Conservation (phyloP, 2,329 filamentous ascomycete species). For the Aureobasidium leucospermi region DNA sequence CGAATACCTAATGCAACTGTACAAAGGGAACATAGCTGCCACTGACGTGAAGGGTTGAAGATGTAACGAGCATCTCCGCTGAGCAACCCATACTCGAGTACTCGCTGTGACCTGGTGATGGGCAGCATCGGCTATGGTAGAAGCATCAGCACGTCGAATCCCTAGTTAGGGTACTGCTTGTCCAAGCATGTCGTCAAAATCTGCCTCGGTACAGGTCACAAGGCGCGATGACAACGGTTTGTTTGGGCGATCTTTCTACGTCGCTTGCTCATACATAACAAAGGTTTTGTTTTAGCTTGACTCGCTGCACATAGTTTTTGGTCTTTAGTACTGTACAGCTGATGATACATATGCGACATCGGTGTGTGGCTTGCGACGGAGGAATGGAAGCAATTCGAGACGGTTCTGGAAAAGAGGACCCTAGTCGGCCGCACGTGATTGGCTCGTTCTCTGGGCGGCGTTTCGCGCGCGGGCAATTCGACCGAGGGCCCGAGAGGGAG, state of each 20-base stretch:
- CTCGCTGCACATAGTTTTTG: not conserved
- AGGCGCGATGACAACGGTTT: not conserved
- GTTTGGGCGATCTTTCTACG: not conserved
- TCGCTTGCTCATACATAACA: not conserved
- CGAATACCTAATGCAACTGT: not conserved
- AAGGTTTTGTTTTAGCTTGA: not conserved
- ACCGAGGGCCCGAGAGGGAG: not conserved
- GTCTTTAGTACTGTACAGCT: not conserved
- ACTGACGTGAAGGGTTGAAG: not conserved
- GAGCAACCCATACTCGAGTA: too few relatives aligned
- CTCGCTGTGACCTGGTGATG: not conserved
- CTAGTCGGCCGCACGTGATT: not conserved
- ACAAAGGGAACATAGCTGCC: not conserved
- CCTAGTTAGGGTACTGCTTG: not conserved
- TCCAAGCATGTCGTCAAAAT: not conserved
- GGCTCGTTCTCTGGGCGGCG: not conserved
- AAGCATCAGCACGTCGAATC: not conserved
- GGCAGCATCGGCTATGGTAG: not conserved
- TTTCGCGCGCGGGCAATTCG: not conserved
- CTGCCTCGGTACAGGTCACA: conserved; percentile 1
- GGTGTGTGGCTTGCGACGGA: conserved; percentile 7
- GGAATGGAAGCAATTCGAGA: not conserved
- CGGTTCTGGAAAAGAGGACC: not conserved
- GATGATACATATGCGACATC: not conserved
- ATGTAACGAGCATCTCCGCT: not conserved